phyloP scores from a whole-genome alignment of 1,284 basidiomycete genomes.

The Boletus sp. region DNA sequence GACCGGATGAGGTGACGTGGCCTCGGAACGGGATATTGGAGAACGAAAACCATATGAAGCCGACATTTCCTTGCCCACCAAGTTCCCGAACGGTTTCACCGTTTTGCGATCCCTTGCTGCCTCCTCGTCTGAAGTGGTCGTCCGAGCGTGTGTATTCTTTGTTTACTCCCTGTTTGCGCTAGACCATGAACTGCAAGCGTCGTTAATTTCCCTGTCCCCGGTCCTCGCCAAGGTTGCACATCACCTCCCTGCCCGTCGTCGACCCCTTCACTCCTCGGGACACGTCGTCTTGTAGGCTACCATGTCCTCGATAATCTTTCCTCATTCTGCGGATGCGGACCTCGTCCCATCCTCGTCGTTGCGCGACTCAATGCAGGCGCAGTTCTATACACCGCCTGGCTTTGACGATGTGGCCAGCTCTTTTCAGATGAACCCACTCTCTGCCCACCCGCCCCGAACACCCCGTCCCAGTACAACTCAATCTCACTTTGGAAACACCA shows the following conservation, averaged over 20 bases:
- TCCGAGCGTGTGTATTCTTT: slow-evolving; percentile 7
- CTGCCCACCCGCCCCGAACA: slow-evolving; percentile 70
- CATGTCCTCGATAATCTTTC: slow-evolving; percentile 46
- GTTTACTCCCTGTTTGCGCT: slow-evolving; percentile 25
- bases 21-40: slow-evolving; percentile 34
- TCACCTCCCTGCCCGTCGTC: not conserved
- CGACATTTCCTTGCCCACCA: slow-evolving; percentile 18
- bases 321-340: slow-evolving; percentile 33
- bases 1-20: slow-evolving; percentile 28
- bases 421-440: slow-evolving; percentile 77
- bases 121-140: not conserved
- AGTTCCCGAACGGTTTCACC: not conserved
- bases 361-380: slow-evolving; percentile 34
- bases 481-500: slow-evolving; percentile 21
- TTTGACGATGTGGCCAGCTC: slow-evolving; percentile 42
- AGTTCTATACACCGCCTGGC: slow-evolving; percentile 37
- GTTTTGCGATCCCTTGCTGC: not conserved
- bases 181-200: not conserved
- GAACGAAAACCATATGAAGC: slow-evolving; percentile 32
- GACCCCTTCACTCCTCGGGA: not conserved
- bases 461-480: slow-evolving; percentile 41
- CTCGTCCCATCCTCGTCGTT: slow-evolving; percentile 40
- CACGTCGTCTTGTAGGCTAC: not conserved
- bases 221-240: not conserved
- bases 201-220: not conserved